Percentiles rank a stretch among this genome's conserved stretches.
Evolutionary conservation across 2,329 filamentous ascomycete genomes (phyloP).

Genomic region (Rhinocladiella mackenziei): DNA sequence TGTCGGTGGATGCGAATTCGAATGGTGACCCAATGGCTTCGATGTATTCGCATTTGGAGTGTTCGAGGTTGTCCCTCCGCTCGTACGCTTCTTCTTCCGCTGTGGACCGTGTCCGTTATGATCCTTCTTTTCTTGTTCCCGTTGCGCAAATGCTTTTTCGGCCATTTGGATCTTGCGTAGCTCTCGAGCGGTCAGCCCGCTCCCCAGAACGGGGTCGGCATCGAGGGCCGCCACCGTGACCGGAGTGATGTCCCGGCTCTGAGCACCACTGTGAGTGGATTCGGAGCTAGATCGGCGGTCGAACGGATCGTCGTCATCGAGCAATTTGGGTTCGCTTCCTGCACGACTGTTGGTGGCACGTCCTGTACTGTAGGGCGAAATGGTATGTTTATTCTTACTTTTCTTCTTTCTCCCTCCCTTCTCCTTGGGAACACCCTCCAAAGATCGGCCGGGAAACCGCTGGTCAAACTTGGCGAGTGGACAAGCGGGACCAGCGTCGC

Average conservation of each 20-base stretch:
- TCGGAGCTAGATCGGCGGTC: slow-evolving; percentile 57
- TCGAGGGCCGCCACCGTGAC: slow-evolving; percentile 47
- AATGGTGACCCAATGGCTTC: slow-evolving; percentile 20
- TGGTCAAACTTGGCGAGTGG: slow-evolving; percentile 44
- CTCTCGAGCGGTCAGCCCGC: slow-evolving; percentile 59
- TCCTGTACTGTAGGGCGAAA: slow-evolving; percentile 53
- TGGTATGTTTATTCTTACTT: slow-evolving; percentile 42
- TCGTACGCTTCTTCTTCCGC: slow-evolving; percentile 56
- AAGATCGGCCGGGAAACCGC: slow-evolving; percentile 35
- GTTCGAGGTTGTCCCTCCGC: slow-evolving; percentile 52
- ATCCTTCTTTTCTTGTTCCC: slow-evolving; percentile 55
- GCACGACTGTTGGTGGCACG: slow-evolving; percentile 55
- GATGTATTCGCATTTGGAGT: slow-evolving; percentile 43
- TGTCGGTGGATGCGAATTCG: slow-evolving; percentile 19
- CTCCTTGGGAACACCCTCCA: slow-evolving; percentile 39
- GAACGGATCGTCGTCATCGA: slow-evolving; percentile 53
- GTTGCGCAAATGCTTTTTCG: slow-evolving; percentile 59
- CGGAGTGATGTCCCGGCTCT: slow-evolving; percentile 60
- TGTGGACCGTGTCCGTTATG: slow-evolving; percentile 37
- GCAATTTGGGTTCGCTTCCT: slow-evolving; percentile 54
- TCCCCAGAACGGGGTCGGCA: slow-evolving; percentile 38
- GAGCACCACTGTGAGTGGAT: slow-evolving; percentile 53
- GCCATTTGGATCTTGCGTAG: slow-evolving; percentile 60
- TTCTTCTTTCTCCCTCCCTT: slow-evolving; percentile 49
- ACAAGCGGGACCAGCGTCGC: slow-evolving; percentile 38